Evolutionary conservation across 805 yeast species (phyloP).

Genomic region (Ogataea pilisensis): DNA sequence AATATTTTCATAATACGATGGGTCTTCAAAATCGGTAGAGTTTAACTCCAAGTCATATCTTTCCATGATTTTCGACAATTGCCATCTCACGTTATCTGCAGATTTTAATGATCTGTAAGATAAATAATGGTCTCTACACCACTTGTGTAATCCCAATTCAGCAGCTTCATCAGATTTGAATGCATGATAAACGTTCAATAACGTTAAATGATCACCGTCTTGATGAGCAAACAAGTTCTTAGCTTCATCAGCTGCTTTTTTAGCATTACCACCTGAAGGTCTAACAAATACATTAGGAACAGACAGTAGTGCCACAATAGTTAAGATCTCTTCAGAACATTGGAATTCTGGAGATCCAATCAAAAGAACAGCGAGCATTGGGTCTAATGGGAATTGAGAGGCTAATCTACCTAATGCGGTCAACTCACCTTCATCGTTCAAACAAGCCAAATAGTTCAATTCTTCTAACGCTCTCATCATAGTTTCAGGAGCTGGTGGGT

Average conservation of each 20-base stretch:
- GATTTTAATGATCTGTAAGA: constrained; percentile 78
- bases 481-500: constrained; percentile 99
- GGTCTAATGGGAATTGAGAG: constrained; percentile 92
- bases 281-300: constrained; percentile 95
- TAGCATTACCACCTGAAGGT: constrained; percentile 79
- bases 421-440: constrained; percentile 86
- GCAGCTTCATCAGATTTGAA: constrained; percentile 73
- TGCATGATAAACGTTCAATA: constrained; percentile 83
- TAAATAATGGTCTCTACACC: constrained; percentile 91
- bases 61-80: constrained; percentile 79
- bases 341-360: constrained; percentile 81
- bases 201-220: constrained; percentile 91
- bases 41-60: constrained; percentile 68
- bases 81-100: constrained; percentile 84
- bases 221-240: constrained; percentile 86
- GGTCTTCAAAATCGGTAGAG: constrained; percentile 63
- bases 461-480: constrained; percentile 99
- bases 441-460: constrained; percentile 81
- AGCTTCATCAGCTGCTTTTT: constrained; percentile 87
- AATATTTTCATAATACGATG: constrained; percentile 67
- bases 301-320: constrained; percentile 84
- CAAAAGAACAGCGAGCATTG: constrained; percentile 89
- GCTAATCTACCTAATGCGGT: constrained; percentile 88
- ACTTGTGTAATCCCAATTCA: constrained; percentile 60
- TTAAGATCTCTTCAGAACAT: constrained; percentile 84